These are phyloP conservation scores for Daedalea quercina DNA, from an alignment of 768 basidiomycete species.

Conservation along the genomic window DNA sequence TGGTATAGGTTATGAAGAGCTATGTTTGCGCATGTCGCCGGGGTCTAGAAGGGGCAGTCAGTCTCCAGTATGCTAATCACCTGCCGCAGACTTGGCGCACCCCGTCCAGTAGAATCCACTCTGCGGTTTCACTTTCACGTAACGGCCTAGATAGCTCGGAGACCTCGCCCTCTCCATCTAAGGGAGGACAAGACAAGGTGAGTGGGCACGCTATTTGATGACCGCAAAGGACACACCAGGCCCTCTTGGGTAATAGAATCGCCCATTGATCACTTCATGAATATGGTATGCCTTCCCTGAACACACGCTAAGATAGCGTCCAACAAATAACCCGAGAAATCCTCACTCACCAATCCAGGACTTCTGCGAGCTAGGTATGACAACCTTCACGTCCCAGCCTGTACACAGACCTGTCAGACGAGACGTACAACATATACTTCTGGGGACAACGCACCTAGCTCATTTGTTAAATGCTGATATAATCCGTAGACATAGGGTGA, in stretches of 20 bases:
- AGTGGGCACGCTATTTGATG: neutral
- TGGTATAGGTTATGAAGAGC: conserved; percentile 86
- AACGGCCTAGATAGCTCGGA: conserved; percentile 56
- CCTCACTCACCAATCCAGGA: conserved; percentile 70
- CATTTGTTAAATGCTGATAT: conserved; percentile 50
- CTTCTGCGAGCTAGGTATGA: conserved; percentile 75
- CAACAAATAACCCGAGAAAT: neutral
- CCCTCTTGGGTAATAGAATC: conserved; percentile 69
- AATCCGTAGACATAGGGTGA: conserved; percentile 76
- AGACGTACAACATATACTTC: neutral
- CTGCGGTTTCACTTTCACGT: conserved; percentile 69
- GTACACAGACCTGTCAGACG: neutral
- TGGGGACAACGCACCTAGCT: conserved; percentile 42
- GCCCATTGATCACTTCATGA: conserved; percentile 60
- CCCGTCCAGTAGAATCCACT: conserved; percentile 90
- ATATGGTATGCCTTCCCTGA: conserved; percentile 79
- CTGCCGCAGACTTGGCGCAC: conserved; percentile 34
- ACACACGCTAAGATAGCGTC: neutral
- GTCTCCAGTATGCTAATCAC: neutral
- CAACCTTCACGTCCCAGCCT: conserved; percentile 77
- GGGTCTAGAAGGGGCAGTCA: conserved; percentile 46
- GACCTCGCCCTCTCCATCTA: conserved; percentile 65
- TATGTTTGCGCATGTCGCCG: conserved; percentile 89
- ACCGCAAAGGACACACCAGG: conserved; percentile 32
- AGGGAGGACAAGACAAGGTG: neutral